Evolutionary conservation across 2,329 filamentous ascomycete genomes (phyloP).

Genomic region (Arthroderma sp.): DNA sequence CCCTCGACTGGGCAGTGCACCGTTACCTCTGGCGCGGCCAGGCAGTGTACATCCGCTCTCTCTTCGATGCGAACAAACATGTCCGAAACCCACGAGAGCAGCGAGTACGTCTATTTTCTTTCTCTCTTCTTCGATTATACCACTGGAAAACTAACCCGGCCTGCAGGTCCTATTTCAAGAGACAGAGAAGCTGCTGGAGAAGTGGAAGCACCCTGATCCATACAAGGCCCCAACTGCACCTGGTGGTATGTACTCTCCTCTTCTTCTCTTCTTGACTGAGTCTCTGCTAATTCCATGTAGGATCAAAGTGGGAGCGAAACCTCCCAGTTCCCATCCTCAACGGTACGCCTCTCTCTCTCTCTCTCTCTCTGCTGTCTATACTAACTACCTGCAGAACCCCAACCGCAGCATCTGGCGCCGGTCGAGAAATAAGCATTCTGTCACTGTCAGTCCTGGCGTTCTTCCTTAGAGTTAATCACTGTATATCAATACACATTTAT

Average conservation of each 20-base stretch:
- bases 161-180: slow-evolving; percentile 67
- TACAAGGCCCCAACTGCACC: slow-evolving; percentile 82
- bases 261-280: neutral
- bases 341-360: slow-evolving; percentile 48
- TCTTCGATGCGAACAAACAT: slow-evolving; percentile 88
- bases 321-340: slow-evolving; percentile 66
- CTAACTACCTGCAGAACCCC: slow-evolving; percentile 17
- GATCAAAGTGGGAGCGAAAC: slow-evolving; percentile 94
- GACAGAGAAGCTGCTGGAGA: slow-evolving; percentile 75
- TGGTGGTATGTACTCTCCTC: slow-evolving; percentile 55
- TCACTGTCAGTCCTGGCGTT: neutral
- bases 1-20: slow-evolving; percentile 91
- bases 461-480: too few species aligned
- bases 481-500: neutral
- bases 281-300: slow-evolving; percentile 34
- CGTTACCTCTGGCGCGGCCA: slow-evolving; percentile 89
- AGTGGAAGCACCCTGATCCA: slow-evolving; percentile 96
- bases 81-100: slow-evolving; percentile 75
- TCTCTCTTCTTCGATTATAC: neutral
- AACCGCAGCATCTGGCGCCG: slow-evolving; percentile 14
- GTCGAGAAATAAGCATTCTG: neutral
- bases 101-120: slow-evolving; percentile 53
- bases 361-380: neutral
- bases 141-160: slow-evolving; percentile 9
- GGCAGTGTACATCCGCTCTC: slow-evolving; percentile 83